phyloP scores from a whole-genome alignment of 2,329 filamentous ascomycete species.

The Verticillium zaregamsianum region DNA sequence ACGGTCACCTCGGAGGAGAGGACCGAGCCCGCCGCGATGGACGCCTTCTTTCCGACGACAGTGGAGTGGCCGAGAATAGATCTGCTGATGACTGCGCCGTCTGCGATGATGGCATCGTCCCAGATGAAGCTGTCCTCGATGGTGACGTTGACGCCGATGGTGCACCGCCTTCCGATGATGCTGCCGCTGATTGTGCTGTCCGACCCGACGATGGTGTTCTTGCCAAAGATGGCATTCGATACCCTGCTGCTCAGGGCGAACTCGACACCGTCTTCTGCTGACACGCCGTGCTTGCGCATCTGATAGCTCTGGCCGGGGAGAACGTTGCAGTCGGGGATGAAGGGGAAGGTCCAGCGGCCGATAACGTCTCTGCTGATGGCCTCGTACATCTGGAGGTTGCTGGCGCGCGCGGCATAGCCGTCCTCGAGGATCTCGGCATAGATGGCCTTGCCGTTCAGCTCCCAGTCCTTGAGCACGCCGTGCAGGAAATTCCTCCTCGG shows the following conservation, averaged over 20 bases:
- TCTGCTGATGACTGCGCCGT: conserved; percentile 65
- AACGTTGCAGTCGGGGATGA: conserved; percentile 86
- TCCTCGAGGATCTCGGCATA: conserved; percentile 81
- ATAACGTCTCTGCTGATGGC: conserved; percentile 84
- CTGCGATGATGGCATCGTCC: conserved; percentile 76
- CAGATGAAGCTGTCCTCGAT: conserved; percentile 82
- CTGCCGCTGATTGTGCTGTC: conserved; percentile 68
- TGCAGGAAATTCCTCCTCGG: conserved; percentile 85
- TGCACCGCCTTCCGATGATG: conserved; percentile 78
- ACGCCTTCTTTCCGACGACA: conserved; percentile 66
- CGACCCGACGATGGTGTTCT: conserved; percentile 70
- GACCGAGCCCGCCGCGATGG: conserved; percentile 67
- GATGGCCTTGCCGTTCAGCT: conserved; percentile 95
- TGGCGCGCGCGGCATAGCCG: conserved; percentile 81
- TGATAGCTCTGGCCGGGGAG: conserved; percentile 73
- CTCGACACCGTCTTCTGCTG: conserved; percentile 74
- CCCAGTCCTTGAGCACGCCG: conserved; percentile 92
- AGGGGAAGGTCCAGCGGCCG: conserved; percentile 80
- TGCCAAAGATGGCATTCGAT: conserved; percentile 70
- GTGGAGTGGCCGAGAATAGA: conserved; percentile 74
- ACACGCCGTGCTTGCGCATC: conserved; percentile 64
- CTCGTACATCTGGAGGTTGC: conserved; percentile 85
- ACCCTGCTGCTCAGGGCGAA: conserved; percentile 70
- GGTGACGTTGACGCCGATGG: conserved; percentile 78
- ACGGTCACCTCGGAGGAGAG: conserved; percentile 76